phyloP scores from a whole-genome alignment of 257 asterid genomes.

The Handroanthus guayacan region DNA sequence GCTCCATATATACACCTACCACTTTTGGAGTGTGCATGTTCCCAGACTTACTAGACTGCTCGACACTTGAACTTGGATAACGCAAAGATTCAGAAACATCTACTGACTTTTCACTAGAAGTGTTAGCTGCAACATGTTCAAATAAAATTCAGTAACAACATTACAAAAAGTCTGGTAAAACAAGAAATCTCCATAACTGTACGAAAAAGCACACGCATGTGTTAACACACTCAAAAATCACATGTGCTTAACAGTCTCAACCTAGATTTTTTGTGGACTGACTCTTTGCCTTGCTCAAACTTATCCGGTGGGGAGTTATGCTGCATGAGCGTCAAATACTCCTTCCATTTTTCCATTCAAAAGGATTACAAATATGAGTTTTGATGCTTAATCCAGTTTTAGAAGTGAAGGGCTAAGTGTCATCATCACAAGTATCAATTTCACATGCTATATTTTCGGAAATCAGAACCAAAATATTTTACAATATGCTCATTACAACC shows the following conservation, averaged over 20 bases:
- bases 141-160: conserved; percentile 24
- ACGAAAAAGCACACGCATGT: not conserved
- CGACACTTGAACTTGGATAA: conserved; percentile 37
- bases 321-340: not conserved
- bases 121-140: conserved; percentile 41
- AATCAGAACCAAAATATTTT: not conserved
- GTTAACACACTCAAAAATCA: not conserved
- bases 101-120: conserved; percentile 27
- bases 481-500: not conserved
- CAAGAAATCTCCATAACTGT: not conserved
- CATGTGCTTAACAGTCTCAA: not conserved
- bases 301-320: too few relatives aligned
- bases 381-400: not conserved
- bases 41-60: conserved; percentile 36
- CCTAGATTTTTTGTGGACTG: not conserved
- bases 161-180: conserved; percentile 16
- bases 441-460: not conserved
- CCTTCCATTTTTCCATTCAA: not conserved
- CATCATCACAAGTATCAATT: not conserved
- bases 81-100: conserved; percentile 35
- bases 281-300: conserved; percentile 19
- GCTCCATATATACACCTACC: conserved; percentile 84
- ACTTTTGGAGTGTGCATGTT: conserved; percentile 56
- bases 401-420: not conserved
- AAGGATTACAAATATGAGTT: conserved; percentile 9